phyloP scores from a whole-genome alignment of 2,329 filamentous ascomycete genomes.

The Aspergillus brunneoviolaceus region DNA sequence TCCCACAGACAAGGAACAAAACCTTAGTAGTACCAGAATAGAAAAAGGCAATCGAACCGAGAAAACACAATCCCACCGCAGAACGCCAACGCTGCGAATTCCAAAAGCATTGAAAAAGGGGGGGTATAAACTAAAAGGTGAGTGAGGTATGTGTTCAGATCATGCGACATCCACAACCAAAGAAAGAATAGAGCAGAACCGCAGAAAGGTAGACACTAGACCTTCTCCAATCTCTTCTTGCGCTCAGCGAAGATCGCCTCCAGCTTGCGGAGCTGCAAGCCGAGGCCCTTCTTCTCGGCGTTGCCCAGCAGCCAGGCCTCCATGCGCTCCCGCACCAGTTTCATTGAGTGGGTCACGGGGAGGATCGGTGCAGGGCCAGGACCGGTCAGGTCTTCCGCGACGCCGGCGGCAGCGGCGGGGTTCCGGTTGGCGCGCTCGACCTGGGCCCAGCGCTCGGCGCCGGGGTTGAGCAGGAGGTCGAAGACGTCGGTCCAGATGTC shows the following conservation, averaged over 20 bases:
- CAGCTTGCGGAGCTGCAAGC: constrained; percentile 59
- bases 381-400: background rate
- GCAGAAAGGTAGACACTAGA: constrained; percentile 12
- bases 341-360: constrained; percentile 73
- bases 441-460: constrained; percentile 56
- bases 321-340: constrained; percentile 70
- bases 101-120: background rate
- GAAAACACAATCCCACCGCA: no score
- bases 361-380: constrained; percentile 47
- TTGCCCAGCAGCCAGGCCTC: constrained; percentile 78
- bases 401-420: constrained; percentile 1
- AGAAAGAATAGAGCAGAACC: background rate
- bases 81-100: constrained; percentile 16
- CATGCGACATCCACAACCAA: no score
- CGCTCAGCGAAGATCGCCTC: constrained; percentile 65
- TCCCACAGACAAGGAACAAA: background rate
- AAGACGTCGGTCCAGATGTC: constrained; percentile 86
- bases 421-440: constrained; percentile 50
- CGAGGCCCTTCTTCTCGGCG: constrained; percentile 73
- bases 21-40: background rate
- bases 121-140: constrained; percentile 12
- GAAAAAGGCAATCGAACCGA: no score
- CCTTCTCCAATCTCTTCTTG: constrained; percentile 38
- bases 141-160: no score
- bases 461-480: constrained; percentile 80